Conservation (phyloP, 2,329 filamentous ascomycete species). For the Monilinia aucupariae region DNA sequence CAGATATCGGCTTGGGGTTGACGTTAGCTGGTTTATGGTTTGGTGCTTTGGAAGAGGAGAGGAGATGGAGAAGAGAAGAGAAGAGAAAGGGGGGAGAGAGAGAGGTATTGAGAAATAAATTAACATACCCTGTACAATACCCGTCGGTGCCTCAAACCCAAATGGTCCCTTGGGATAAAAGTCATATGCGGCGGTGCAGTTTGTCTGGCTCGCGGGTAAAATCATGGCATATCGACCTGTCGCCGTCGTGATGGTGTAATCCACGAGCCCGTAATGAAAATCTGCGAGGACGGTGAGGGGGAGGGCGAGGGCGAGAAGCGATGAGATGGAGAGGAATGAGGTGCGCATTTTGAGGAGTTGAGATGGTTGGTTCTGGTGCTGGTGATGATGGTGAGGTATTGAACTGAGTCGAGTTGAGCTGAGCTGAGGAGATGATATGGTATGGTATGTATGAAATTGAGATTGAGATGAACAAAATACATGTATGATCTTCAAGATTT, state of each 20-base stretch:
- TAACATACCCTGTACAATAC: background rate
- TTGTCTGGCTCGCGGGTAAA: background rate
- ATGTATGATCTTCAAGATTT: background rate
- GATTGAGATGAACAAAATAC: background rate
- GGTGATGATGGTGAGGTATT: too few species aligned
- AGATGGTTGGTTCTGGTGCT: background rate
- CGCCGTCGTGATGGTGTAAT: background rate
- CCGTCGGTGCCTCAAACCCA: background rate
- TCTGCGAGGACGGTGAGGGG: slow-evolving; percentile 3
- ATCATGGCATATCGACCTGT: slow-evolving; percentile 9
- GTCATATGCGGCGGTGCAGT: background rate
- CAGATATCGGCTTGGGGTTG: background rate
- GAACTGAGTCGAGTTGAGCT: too few species aligned
- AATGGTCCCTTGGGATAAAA: slow-evolving; percentile 7
- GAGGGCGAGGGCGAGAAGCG: background rate
- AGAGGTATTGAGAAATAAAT: background rate
- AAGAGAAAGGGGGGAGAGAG: fast-evolving
- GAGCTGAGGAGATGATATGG: background rate
- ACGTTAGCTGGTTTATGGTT: background rate
- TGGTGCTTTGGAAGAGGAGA: too few species aligned
- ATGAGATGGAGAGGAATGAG: background rate
- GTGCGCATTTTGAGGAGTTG: background rate
- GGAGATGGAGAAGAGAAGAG: background rate
- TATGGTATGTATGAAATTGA: background rate
- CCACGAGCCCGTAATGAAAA: slow-evolving; percentile 2